A percentile compares a stretch with the other conserved stretches of the same genome.
These are phyloP conservation scores for Kwoniella heveanensis DNA, from an alignment of 768 basidiomycete species.

Conservation along the genomic window DNA sequence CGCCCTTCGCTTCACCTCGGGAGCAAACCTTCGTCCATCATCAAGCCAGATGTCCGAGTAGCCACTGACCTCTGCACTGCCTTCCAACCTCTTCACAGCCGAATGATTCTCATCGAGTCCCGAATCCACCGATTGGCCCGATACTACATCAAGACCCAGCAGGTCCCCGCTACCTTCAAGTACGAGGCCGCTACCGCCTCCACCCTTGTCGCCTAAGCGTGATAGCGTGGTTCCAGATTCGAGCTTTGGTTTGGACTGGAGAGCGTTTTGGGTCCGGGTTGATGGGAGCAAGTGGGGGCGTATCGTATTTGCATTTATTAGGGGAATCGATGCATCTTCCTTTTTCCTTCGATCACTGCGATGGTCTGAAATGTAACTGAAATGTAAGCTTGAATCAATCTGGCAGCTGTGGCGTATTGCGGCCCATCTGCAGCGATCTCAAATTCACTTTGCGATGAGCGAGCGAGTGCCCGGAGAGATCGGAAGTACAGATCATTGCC, in stretches of 20 bases:
- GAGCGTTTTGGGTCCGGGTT: no score
- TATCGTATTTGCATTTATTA: not conserved
- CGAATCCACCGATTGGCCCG: slow-evolving; percentile 96
- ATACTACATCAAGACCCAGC: slow-evolving; percentile 98
- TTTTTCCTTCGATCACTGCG: slow-evolving; percentile 2
- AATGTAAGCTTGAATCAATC: no score
- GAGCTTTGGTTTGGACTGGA: slow-evolving; percentile 5
- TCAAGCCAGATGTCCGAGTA: slow-evolving; percentile 93
- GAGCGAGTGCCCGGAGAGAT: no score
- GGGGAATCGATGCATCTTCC: slow-evolving; percentile 12
- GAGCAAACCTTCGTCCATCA: slow-evolving; percentile 70
- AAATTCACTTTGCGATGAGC: no score
- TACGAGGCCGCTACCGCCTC: slow-evolving; percentile 96
- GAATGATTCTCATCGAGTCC: slow-evolving; percentile 98
- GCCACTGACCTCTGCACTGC: slow-evolving; percentile 77
- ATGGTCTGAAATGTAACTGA: no score
- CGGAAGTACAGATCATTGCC: no score
- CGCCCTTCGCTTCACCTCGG: slow-evolving; percentile 84
- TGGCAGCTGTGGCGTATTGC: no score
- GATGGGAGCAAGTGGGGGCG: not conserved
- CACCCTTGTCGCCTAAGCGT: slow-evolving; percentile 58
- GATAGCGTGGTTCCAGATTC: slow-evolving; percentile 1
- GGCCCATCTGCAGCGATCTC: no score
- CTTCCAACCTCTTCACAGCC: slow-evolving; percentile 87
- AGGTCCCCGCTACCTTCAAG: slow-evolving; percentile 97